Evolutionary conservation across 1,284 basidiomycete genomes (phyloP).

Genomic region (Cutaneotrichosporon mucoides): DNA sequence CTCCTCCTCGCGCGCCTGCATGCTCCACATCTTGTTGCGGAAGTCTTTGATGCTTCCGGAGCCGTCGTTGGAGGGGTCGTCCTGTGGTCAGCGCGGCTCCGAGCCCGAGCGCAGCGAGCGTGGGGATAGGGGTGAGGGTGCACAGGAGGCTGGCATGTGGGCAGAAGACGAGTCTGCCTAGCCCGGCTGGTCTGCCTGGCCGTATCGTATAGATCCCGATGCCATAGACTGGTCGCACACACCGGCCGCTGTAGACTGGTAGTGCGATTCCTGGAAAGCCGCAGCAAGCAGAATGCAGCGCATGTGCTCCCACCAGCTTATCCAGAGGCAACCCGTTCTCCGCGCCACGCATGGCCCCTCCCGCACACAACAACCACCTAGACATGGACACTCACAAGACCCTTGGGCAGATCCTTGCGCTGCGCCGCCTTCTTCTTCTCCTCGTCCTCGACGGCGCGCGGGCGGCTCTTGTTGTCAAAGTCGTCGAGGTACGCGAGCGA

Average conservation of each 20-base stretch:
- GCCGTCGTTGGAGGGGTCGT: slow-evolving; percentile 45
- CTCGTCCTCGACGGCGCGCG: slow-evolving; percentile 24
- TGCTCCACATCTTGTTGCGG: slow-evolving; percentile 45
- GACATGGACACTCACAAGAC: slow-evolving; percentile 4
- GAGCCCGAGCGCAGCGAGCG: too few species aligned
- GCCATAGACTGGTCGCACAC: too few species aligned
- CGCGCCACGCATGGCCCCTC: too few species aligned
- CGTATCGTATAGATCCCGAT: too few species aligned
- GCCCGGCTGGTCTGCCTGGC: too few species aligned
- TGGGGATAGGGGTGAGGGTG: too few species aligned
- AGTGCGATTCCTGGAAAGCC: not conserved
- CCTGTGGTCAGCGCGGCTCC: slow-evolving; percentile 7
- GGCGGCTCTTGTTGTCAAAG: slow-evolving; percentile 25
- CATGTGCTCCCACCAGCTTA: too few species aligned
- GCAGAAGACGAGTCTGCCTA: too few species aligned
- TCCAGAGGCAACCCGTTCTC: too few species aligned
- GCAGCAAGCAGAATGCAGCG: not conserved
- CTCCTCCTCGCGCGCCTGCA: slow-evolving; percentile 35
- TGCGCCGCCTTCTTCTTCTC: slow-evolving; percentile 24
- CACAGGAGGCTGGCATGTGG: too few species aligned
- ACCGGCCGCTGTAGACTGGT: too few species aligned
- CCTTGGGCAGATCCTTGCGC: slow-evolving; percentile 19
- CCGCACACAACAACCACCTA: not conserved
- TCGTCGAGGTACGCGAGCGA: slow-evolving; percentile 44
- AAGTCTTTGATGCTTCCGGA: slow-evolving; percentile 47